Evolutionary conservation across 352 stramenopile species (phyloP).

Genomic region (Phytopythium mirpurense): DNA sequence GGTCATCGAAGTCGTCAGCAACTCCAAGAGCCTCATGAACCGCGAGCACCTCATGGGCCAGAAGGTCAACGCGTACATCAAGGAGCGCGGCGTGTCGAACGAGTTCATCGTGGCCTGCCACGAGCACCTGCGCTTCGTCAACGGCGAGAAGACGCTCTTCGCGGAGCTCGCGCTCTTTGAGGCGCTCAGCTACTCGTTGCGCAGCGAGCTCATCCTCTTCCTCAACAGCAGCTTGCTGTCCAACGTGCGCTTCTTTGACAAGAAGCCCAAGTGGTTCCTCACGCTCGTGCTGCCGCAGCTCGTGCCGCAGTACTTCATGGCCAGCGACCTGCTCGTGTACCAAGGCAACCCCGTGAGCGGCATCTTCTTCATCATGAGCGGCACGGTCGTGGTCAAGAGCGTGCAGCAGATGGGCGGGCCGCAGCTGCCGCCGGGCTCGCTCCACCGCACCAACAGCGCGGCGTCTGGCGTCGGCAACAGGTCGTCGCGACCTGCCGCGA

Average conservation of each 20-base stretch:
- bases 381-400: slow-evolving; percentile 45
- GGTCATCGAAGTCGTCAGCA: slow-evolving; percentile 76
- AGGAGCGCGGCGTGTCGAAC: slow-evolving; percentile 62
- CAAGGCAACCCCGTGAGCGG: slow-evolving; percentile 61
- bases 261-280: slow-evolving; percentile 83
- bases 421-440: background rate
- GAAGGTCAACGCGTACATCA: slow-evolving; percentile 72
- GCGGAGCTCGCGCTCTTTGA: slow-evolving; percentile 54
- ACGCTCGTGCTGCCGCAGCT: slow-evolving; percentile 60
- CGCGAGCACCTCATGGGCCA: slow-evolving; percentile 68
- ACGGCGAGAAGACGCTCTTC: slow-evolving; percentile 69
- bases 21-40: slow-evolving; percentile 74
- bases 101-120: slow-evolving; percentile 70
- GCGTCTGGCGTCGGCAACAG: too few species aligned
- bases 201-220: slow-evolving; percentile 60
- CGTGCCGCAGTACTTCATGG: slow-evolving; percentile 62
- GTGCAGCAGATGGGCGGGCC: slow-evolving; percentile 9
- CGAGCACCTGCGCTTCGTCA: slow-evolving; percentile 68
- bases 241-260: slow-evolving; percentile 77
- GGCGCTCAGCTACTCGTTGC: slow-evolving; percentile 56
- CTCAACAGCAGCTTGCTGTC: slow-evolving; percentile 52
- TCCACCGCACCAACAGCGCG: background rate
- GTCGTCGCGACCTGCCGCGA: too few species aligned
- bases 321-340: slow-evolving; percentile 69
- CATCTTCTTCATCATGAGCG: slow-evolving; percentile 75